A percentile compares a stretch with the other conserved stretches of the same genome.
Evolutionary conservation across 495 filamentous ascomycete genomes (phyloP).

Genomic region (Tuber brumale): DNA sequence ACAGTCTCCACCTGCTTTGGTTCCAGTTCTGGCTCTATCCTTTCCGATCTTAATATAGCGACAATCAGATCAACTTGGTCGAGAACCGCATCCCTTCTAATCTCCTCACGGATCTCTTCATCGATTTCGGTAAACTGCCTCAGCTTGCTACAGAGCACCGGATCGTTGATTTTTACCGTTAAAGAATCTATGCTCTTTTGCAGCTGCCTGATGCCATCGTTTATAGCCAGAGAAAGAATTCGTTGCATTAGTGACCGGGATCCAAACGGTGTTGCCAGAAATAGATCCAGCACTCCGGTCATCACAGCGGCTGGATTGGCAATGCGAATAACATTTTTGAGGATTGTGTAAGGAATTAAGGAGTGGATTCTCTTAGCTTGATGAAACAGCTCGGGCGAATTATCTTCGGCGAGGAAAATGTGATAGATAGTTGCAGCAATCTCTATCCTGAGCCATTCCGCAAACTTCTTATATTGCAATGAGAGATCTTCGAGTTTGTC

Average conservation of each 20-base stretch:
- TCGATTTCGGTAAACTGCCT: slow-evolving; percentile 67
- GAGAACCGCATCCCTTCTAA: slow-evolving; percentile 61
- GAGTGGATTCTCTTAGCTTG: slow-evolving; percentile 91
- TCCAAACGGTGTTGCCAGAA: slow-evolving; percentile 90
- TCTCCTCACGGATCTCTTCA: slow-evolving; percentile 63
- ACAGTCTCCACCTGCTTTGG: slow-evolving; percentile 70
- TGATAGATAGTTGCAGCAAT: slow-evolving; percentile 96
- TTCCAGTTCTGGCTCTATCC: slow-evolving; percentile 61
- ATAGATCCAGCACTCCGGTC: slow-evolving; percentile 84
- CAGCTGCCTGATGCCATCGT: slow-evolving; percentile 77
- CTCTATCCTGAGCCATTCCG: slow-evolving; percentile 96
- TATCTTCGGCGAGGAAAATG: slow-evolving; percentile 94
- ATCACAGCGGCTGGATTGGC: slow-evolving; percentile 95
- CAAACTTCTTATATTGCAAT: slow-evolving; percentile 94
- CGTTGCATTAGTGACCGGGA: slow-evolving; percentile 83
- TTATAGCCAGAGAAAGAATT: slow-evolving; percentile 83
- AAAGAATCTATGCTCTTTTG: slow-evolving; percentile 80
- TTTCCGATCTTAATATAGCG: slow-evolving; percentile 67
- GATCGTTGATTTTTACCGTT: slow-evolving; percentile 65
- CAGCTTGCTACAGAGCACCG: slow-evolving; percentile 72
- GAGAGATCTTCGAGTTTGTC: slow-evolving; percentile 76
- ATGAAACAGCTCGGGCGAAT: slow-evolving; percentile 90
- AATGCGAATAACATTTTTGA: slow-evolving; percentile 95
- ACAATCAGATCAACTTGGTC: slow-evolving; percentile 80
- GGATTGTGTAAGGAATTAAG: slow-evolving; percentile 78